phyloP scores from a whole-genome alignment of 75 land plant species.

The Picea sitchensis region DNA sequence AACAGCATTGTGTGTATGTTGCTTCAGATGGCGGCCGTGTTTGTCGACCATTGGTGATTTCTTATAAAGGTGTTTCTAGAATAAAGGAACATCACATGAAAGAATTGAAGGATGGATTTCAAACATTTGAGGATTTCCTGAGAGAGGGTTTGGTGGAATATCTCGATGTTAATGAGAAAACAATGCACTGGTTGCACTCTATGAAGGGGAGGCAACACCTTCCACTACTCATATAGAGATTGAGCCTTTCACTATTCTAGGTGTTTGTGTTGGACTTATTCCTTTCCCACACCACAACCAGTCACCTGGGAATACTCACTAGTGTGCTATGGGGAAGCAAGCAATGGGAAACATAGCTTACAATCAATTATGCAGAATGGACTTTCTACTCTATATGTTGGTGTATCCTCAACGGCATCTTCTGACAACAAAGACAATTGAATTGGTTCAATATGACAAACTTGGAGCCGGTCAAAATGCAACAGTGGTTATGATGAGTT shows the following conservation, averaged over 20 bases:
- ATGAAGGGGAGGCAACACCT: constrained; percentile 64
- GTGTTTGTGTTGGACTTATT: too few species aligned
- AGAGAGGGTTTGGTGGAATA: constrained; percentile 91
- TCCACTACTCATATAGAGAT: constrained; percentile 23
- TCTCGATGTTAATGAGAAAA: constrained; percentile 91
- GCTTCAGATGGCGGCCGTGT: constrained; percentile 99
- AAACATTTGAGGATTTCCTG: constrained; percentile 85
- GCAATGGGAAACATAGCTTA: too few species aligned
- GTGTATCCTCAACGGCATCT: too few species aligned
- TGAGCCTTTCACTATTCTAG: too few species aligned
- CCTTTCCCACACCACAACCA: too few species aligned
- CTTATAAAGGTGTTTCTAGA: constrained; percentile 85
- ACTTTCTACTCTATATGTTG: too few species aligned
- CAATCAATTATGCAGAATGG: too few species aligned
- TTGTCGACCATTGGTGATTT: constrained; percentile 96
- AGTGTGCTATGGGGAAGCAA: too few species aligned
- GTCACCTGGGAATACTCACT: too few species aligned
- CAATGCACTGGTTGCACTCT: constrained; percentile 29
- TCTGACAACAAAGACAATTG: too few species aligned
- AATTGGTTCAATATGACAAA: too few species aligned
- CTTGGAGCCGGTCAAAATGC: too few species aligned
- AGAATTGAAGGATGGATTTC: constrained; percentile 85
- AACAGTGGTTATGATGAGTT: constrained; percentile 2
- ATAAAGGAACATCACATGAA: constrained; percentile 96
- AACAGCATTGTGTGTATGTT: constrained; percentile 89